phyloP scores from a whole-genome alignment of 2,329 filamentous ascomycete species.

The Nectriaceae sp. region DNA sequence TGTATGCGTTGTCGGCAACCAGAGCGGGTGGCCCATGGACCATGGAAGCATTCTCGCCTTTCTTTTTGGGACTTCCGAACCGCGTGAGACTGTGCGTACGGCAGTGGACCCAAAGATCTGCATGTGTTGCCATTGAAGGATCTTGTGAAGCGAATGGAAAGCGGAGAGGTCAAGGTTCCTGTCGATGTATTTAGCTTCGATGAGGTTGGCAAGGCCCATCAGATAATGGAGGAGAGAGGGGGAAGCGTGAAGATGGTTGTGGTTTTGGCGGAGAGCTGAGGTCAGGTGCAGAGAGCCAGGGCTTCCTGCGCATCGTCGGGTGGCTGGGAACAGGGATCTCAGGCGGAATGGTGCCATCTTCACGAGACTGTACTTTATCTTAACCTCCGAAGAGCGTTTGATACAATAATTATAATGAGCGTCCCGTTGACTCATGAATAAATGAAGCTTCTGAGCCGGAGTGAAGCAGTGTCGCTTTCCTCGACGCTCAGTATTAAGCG shows the following conservation, averaged over 20 bases:
- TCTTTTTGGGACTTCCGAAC: conserved; percentile 4
- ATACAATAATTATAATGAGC: too few relatives aligned
- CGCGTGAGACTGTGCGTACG: conserved; percentile 7
- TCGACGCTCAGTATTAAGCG: too few relatives aligned
- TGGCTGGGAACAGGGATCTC: too few relatives aligned
- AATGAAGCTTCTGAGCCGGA: too few relatives aligned
- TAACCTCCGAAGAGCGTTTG: too few relatives aligned
- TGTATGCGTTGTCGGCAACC: conserved; percentile 4
- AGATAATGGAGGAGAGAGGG: conserved; percentile 2
- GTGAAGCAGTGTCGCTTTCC: too few relatives aligned
- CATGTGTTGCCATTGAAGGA: background rate
- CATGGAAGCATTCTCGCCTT: conserved; percentile 7
- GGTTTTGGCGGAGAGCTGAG: conserved; percentile 2
- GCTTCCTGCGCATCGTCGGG: too few relatives aligned
- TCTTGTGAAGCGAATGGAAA: background rate
- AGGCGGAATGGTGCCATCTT: too few relatives aligned
- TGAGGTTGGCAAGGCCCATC: background rate
- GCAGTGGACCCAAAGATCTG: background rate
- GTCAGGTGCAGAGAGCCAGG: too few relatives aligned
- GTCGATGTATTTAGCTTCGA: background rate
- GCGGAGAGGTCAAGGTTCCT: background rate
- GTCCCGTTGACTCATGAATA: too few relatives aligned
- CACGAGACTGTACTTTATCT: too few relatives aligned
- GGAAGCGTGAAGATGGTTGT: conserved; percentile 8
- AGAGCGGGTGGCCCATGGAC: conserved; percentile 4